Percentiles rank a stretch among this genome's conserved stretches.
Conservation (phyloP, 768 basidiomycete genomes). For the Mycena alexandri region DNA sequence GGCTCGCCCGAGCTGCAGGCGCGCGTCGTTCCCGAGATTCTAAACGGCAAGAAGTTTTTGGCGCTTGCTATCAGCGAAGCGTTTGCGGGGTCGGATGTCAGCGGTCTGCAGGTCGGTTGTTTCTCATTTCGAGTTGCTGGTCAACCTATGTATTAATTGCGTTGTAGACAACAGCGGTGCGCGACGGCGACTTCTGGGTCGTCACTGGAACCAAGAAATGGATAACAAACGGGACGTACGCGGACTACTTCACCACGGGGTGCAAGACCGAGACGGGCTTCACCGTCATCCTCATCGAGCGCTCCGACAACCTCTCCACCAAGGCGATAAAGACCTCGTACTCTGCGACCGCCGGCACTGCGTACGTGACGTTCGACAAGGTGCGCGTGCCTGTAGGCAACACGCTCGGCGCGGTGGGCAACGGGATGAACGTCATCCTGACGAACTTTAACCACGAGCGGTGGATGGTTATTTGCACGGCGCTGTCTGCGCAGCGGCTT, state of each 20-base stretch:
- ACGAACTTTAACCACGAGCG: conserved; percentile 90
- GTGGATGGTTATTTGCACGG: conserved; percentile 86
- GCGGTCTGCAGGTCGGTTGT: conserved; percentile 67
- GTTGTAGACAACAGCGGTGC: conserved; percentile 76
- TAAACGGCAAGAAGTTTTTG: conserved; percentile 86
- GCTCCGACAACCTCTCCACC: conserved; percentile 81
- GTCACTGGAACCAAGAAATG: conserved; percentile 98
- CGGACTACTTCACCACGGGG: conserved; percentile 87
- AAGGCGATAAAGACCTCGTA: conserved; percentile 94
- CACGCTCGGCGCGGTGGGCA: conserved; percentile 88
- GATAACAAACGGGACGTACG: conserved; percentile 91
- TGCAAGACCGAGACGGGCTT: conserved; percentile 84
- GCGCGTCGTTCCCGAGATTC: conserved; percentile 79
- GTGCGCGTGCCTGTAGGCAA: conserved; percentile 87
- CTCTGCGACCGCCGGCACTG: conserved; percentile 91
- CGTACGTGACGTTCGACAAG: conserved; percentile 85
- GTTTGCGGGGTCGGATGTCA: conserved; percentile 90
- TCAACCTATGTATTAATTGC: not conserved
- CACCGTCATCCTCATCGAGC: conserved; percentile 80
- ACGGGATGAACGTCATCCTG: conserved; percentile 84
- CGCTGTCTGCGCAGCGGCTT: conserved; percentile 80
- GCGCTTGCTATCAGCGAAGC: conserved; percentile 94
- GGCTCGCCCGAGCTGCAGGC: conserved; percentile 80
- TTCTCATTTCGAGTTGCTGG: no score
- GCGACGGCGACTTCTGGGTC: conserved; percentile 89